Conservation (phyloP, 805 yeast species). For the Saccharomycopsis javanensis region DNA sequence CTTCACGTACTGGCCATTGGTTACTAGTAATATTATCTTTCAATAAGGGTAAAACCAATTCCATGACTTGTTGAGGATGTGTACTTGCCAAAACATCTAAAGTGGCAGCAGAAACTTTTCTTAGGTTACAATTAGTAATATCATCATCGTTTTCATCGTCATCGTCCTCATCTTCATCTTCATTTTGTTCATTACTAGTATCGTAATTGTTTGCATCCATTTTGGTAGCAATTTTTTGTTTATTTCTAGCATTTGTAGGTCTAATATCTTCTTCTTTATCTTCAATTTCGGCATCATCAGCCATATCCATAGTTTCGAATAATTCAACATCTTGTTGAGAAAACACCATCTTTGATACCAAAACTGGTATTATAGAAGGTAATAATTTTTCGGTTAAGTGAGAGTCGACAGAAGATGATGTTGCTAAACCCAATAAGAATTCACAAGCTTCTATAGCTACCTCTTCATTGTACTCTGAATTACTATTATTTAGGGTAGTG, state of each 20-base stretch:
- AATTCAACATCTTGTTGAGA: conserved; percentile 66
- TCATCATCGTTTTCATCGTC: conserved; percentile 64
- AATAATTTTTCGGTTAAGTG: conserved; percentile 49
- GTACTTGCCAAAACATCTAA: conserved; percentile 68
- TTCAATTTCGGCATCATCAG: conserved; percentile 65
- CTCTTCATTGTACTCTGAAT: conserved; percentile 40
- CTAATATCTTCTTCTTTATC: conserved; percentile 83
- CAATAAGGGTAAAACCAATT: conserved; percentile 61
- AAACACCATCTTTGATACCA: conserved; percentile 77
- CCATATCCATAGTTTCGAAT: conserved; percentile 54
- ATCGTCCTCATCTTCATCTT: conserved; percentile 57
- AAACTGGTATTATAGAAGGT: conserved; percentile 58
- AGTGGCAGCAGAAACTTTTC: conserved; percentile 93
- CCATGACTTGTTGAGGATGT: conserved; percentile 58
- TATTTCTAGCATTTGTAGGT: conserved; percentile 68
- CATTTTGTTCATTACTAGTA: conserved; percentile 31
- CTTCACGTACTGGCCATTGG: conserved; percentile 87
- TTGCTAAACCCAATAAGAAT: conserved; percentile 67
- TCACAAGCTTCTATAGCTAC: conserved; percentile 92
- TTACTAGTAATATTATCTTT: conserved; percentile 58
- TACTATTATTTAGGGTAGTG: background rate
- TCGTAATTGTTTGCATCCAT: conserved; percentile 20
- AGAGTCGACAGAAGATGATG: conserved; percentile 39
- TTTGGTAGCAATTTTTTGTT: conserved; percentile 32
- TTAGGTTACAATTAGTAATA: conserved; percentile 74